These are phyloP conservation scores for Metschnikowia anglica DNA, from an alignment of 805 yeast species.

Conservation along the genomic window DNA sequence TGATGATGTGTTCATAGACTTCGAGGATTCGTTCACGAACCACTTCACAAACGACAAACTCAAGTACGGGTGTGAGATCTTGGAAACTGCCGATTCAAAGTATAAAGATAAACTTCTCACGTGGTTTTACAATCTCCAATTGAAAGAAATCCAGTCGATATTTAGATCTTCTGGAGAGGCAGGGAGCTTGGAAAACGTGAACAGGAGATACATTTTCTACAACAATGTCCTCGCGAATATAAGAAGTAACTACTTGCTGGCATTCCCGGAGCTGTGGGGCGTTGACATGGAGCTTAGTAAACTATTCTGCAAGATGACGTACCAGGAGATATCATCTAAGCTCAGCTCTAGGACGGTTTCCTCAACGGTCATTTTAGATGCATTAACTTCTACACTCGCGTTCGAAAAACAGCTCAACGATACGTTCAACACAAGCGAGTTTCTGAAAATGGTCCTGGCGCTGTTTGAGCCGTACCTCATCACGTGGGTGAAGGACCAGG, in stretches of 20 bases:
- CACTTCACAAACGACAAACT: slow-evolving; percentile 34
- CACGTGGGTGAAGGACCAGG: slow-evolving; percentile 87
- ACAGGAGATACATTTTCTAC: slow-evolving; percentile 78
- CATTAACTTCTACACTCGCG: slow-evolving; percentile 75
- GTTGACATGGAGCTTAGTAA: slow-evolving; percentile 60
- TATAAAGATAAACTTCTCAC: slow-evolving; percentile 57
- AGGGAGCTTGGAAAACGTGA: slow-evolving; percentile 84
- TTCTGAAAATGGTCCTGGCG: slow-evolving; percentile 51
- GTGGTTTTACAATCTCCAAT: slow-evolving; percentile 70
- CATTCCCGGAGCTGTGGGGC: slow-evolving; percentile 74
- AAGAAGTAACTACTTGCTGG: slow-evolving; percentile 47
- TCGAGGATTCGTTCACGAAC: slow-evolving; percentile 47
- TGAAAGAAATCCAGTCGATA: slow-evolving; percentile 72
- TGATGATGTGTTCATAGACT: slow-evolving; percentile 72
- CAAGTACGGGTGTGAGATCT: slow-evolving; percentile 65
- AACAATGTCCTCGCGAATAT: slow-evolving; percentile 64
- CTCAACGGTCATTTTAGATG: slow-evolving; percentile 62
- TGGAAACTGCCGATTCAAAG: slow-evolving; percentile 62
- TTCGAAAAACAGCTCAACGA: slow-evolving; percentile 74
- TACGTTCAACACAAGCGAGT: slow-evolving; percentile 51
- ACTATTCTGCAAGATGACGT: slow-evolving; percentile 67
- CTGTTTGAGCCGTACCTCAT: slow-evolving; percentile 82
- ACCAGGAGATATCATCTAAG: slow-evolving; percentile 59
- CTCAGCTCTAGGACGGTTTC: slow-evolving; percentile 46
- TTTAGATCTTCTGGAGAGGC: slow-evolving; percentile 88